phyloP scores from a whole-genome alignment of 768 basidiomycete species.

The Pholiota molesta region DNA sequence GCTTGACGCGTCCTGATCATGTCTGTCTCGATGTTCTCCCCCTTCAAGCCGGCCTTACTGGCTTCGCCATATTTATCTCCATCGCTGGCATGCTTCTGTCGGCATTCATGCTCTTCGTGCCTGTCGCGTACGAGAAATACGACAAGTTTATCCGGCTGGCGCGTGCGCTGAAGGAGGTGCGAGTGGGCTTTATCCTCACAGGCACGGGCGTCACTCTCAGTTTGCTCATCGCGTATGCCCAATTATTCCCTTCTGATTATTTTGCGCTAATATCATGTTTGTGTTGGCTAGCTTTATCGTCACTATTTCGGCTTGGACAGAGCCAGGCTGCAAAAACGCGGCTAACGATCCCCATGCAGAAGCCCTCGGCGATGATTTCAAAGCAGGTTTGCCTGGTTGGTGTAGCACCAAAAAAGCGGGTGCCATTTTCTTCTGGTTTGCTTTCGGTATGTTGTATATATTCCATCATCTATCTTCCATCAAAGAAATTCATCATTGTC shows the following conservation, averaged over 20 bases:
- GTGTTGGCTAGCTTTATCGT: constrained; percentile 58
- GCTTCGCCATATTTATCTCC: constrained; percentile 84
- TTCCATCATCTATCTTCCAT: background rate
- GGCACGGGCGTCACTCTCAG: constrained; percentile 66
- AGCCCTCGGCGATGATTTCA: constrained; percentile 63
- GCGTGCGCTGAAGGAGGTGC: constrained; percentile 78
- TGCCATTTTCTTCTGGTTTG: constrained; percentile 87
- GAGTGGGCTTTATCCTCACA: constrained; percentile 83
- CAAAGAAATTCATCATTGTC: constrained; percentile 1
- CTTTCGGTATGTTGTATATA: constrained; percentile 62
- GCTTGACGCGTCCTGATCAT: constrained; percentile 18
- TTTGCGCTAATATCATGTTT: background rate
- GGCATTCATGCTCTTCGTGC: constrained; percentile 73
- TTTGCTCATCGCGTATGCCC: constrained; percentile 76
- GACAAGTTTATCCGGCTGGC: constrained; percentile 79
- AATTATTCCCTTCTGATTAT: constrained; percentile 7
- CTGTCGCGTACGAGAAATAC: constrained; percentile 84
- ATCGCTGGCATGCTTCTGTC: constrained; percentile 74
- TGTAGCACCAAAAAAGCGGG: constrained; percentile 93
- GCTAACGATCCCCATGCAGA: constrained; percentile 79
- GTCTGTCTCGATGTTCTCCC: background rate
- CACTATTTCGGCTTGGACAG: constrained; percentile 85
- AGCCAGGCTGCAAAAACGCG: constrained; percentile 87
- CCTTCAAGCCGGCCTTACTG: constrained; percentile 76
- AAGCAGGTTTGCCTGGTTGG: constrained; percentile 73